Evolutionary conservation across 306 rosid genomes (phyloP), one percentile per base, ranked within the genome.

Genomic region (Sechiopsis laciniata): DNA sequence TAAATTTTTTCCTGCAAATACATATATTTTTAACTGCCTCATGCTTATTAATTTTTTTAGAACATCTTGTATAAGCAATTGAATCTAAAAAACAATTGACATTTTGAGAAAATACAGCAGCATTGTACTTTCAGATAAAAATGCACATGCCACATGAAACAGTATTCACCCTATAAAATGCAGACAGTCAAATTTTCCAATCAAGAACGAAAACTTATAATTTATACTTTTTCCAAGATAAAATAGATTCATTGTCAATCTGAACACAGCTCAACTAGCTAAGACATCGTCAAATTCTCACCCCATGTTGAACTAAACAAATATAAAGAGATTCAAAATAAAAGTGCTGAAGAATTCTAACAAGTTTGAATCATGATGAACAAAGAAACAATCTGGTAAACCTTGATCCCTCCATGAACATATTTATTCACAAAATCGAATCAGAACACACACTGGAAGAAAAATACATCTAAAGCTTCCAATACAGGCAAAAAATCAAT

Each of bases 61-160:
- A 45, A 46, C 73, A 46, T 10, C 35, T 65, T 42, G 53, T 67
- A 48, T 21, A 46, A 67, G 20, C 16, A 21, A 46, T 19, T 48
- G 55, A 21, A n/a, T 45, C 73, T 48, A 8, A 13, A 17, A 20
- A 13, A 46, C 56, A 13, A 45, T 46, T 46, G 56, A 48, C 8
- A 48, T 48, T 48, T 46, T 10, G 10, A 24, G 74, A 14, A 69
- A 26, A 29, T 22, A 14, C 74, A 51, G 29, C 2, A 8, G 12
- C 74, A 50, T 69, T 52, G 35, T 69, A 51, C 21, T 69, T 46
- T 20, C 58, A 51, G 45, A 32, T 1, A 32, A 32, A 32, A 32
- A 67, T 45, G 16, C 20, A 45, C 72, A 46, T 65, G 12, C 32
- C 72, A 67, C 19, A 42, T 46, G 29, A 68, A 46, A 68, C 73